Percentiles rank a stretch among this genome's conserved stretches.
These are phyloP conservation scores for Juncus effusus DNA, from an alignment of 176 grass and related monocot species.

Conservation along the genomic window DNA sequence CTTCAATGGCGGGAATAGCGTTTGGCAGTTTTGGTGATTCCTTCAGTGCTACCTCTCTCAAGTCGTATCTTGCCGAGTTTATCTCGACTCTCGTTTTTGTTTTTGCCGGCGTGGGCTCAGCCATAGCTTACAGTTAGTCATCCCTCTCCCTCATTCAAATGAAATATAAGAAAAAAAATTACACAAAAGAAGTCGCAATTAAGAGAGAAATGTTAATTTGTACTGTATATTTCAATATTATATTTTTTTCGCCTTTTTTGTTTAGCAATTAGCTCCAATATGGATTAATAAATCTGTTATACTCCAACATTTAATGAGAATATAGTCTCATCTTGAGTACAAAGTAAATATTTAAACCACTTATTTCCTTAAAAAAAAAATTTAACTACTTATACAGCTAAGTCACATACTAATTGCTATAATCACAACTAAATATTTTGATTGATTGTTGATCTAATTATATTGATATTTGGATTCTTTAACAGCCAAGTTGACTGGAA, in stretches of 20 bases:
- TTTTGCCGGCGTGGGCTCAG: conserved; percentile 73
- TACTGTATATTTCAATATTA: no score
- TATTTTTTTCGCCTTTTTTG: not conserved
- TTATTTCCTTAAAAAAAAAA: no score
- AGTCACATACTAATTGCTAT: no score
- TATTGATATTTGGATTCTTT: conserved; percentile 9
- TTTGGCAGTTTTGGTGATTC: conserved; percentile 72
- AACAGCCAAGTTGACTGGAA: conserved; percentile 49
- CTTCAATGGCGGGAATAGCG: conserved; percentile 31
- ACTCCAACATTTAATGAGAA: not conserved
- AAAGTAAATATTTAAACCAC: no score
- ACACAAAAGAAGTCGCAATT: no score
- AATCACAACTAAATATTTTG: no score
- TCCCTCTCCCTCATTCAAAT: not conserved
- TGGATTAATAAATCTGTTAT: not conserved
- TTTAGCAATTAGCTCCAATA: not conserved
- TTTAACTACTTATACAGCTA: no score
- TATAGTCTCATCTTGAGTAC: not conserved
- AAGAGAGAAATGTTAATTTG: no score
- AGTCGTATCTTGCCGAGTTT: conserved; percentile 68
- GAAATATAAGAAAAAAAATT: not conserved
- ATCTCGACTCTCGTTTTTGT: conserved; percentile 75
- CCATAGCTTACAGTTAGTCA: conserved; percentile 65
- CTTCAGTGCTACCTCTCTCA: conserved; percentile 50
- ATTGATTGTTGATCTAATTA: no score